A percentile compares a stretch with the other conserved stretches of the same genome.
Conservation (phyloP, 2,329 filamentous ascomycete genomes). For the Piedraia hortae region DNA sequence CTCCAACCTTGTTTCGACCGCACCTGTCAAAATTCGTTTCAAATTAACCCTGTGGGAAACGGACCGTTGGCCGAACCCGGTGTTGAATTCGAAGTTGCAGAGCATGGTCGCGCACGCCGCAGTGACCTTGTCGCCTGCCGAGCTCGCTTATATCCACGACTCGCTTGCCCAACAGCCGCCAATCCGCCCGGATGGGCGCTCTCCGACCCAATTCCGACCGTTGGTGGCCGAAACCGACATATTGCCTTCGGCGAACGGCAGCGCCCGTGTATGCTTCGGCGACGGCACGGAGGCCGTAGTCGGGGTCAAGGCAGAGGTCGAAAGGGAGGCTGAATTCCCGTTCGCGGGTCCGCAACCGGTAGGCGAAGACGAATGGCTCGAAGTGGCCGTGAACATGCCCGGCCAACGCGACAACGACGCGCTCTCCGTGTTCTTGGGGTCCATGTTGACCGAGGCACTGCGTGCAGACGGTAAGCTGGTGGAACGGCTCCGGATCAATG, state of each 20-base stretch:
- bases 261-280: constrained; percentile 74
- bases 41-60: too few species aligned
- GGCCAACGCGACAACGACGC: constrained; percentile 78
- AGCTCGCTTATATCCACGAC: constrained; percentile 81
- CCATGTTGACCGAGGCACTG: constrained; percentile 72
- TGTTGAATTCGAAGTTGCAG: too few species aligned
- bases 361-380: constrained; percentile 41
- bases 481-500: constrained; percentile 60
- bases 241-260: constrained; percentile 70
- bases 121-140: constrained; percentile 80
- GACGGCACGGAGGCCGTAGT: constrained; percentile 93
- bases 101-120: too few species aligned
- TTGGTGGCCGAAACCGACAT: constrained; percentile 75
- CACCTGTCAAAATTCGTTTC: too few species aligned
- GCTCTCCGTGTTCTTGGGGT: constrained; percentile 57
- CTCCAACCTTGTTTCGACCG: too few species aligned
- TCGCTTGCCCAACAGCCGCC: constrained; percentile 60
- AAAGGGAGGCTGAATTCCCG: constrained; percentile 25
- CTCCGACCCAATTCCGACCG: constrained; percentile 65
- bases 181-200: constrained; percentile 67
- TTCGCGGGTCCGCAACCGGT: constrained; percentile 1
- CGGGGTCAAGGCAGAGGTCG: constrained; percentile 83
- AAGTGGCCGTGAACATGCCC: constrained; percentile 75
- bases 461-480: constrained; percentile 39
- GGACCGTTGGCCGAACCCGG: too few species aligned